Conservation (phyloP, 306 rosid species). For the Canavalia ensiformis region DNA sequence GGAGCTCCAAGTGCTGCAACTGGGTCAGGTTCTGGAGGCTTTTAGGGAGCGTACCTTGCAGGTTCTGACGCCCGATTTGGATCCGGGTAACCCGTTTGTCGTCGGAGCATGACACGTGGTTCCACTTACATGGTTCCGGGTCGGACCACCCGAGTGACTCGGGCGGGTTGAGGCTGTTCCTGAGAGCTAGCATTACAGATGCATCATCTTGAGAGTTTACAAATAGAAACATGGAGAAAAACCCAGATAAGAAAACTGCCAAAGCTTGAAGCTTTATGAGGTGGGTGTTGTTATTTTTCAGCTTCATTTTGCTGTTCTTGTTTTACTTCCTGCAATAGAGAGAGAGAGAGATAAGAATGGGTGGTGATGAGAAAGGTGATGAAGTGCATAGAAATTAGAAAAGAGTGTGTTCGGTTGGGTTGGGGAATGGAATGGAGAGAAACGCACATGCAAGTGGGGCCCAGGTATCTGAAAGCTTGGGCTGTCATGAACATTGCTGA, state of each 20-base stretch:
- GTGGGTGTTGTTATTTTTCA: slow-evolving; percentile 49
- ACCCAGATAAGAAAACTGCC: slow-evolving; percentile 38
- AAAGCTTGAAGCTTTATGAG: slow-evolving; percentile 39
- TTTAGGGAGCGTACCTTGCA: slow-evolving; percentile 67
- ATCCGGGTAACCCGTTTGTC: slow-evolving; percentile 64
- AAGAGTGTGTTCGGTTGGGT: background rate
- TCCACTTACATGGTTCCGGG: slow-evolving; percentile 71
- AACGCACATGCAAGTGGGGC: slow-evolving; percentile 51
- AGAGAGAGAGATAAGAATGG: background rate
- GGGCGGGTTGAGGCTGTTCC: slow-evolving; percentile 57
- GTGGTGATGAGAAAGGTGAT: background rate
- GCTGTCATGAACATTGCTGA: slow-evolving; percentile 48
- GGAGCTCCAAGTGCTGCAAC: slow-evolving; percentile 77
- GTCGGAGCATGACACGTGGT: slow-evolving; percentile 56
- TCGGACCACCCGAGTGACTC: slow-evolving; percentile 70
- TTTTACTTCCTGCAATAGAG: background rate
- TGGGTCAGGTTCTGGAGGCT: slow-evolving; percentile 61
- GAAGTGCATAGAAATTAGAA: background rate
- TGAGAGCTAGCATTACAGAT: slow-evolving; percentile 68
- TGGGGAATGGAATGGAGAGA: background rate
- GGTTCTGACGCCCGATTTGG: slow-evolving; percentile 69
- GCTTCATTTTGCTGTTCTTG: background rate
- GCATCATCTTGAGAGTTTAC: slow-evolving; percentile 66
- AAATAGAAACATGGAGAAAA: slow-evolving; percentile 34
- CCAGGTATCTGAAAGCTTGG: slow-evolving; percentile 45